These are phyloP conservation scores for Debaryomyces prosopidis DNA, from an alignment of 805 yeast species.

Conservation along the genomic window DNA sequence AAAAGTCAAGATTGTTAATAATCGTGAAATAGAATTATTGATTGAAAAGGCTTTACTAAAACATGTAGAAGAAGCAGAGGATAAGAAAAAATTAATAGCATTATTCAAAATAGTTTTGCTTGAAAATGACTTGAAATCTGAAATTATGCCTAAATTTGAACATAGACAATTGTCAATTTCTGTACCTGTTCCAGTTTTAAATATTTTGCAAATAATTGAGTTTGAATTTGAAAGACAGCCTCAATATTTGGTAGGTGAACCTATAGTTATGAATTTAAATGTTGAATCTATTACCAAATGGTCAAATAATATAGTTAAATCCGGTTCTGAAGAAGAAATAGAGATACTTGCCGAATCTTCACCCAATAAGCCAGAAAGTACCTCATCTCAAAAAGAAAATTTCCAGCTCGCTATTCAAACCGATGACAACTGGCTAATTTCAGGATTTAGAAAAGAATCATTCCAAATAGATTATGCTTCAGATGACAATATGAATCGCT, in stretches of 20 bases:
- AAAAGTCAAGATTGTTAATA: slow-evolving; percentile 18
- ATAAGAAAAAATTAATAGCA: slow-evolving; percentile 10
- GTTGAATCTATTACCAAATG: slow-evolving; percentile 49
- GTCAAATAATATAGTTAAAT: slow-evolving; percentile 21
- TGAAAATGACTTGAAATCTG: neutral
- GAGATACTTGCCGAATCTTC: slow-evolving; percentile 26
- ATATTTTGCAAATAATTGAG: slow-evolving; percentile 60
- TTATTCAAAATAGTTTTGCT: slow-evolving; percentile 1
- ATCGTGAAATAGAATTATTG: slow-evolving; percentile 13
- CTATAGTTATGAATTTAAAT: slow-evolving; percentile 46
- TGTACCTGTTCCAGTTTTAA: slow-evolving; percentile 63
- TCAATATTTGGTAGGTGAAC: slow-evolving; percentile 63
- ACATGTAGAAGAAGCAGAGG: slow-evolving; percentile 8
- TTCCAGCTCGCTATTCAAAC: slow-evolving; percentile 51
- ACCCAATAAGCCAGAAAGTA: slow-evolving; percentile 7
- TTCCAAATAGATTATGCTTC: slow-evolving; percentile 38
- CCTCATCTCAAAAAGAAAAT: slow-evolving; percentile 10
- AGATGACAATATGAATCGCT: slow-evolving; percentile 9
- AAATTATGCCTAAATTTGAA: neutral
- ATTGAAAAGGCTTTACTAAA: slow-evolving; percentile 12
- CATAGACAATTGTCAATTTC: slow-evolving; percentile 41
- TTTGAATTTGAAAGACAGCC: slow-evolving; percentile 37
- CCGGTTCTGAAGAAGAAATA: slow-evolving; percentile 2
- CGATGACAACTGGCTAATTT: slow-evolving; percentile 76
- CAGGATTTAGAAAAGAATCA: slow-evolving; percentile 63